phyloP scores from a whole-genome alignment of 331 rosid species.

The Dryas integrifolia region DNA sequence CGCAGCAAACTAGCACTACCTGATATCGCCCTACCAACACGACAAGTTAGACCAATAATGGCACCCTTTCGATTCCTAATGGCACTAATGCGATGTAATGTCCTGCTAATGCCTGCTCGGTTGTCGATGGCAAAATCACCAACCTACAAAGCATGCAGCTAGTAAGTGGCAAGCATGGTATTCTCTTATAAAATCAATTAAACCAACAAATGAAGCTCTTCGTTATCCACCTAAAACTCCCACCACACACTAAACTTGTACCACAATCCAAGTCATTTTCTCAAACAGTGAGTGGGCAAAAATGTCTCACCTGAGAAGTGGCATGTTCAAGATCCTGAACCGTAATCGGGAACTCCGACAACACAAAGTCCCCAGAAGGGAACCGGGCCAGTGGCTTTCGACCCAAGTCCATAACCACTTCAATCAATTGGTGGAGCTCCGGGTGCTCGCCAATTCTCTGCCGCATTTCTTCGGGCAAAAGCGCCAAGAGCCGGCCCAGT shows the following conservation, averaged over 20 bases:
- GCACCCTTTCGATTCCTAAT: conserved; percentile 84
- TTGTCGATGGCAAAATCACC: conserved; percentile 88
- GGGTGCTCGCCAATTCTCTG: conserved; percentile 61
- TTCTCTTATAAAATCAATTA: neutral
- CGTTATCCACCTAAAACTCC: neutral
- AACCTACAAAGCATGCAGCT: conserved; percentile 51
- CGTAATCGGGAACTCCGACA: conserved; percentile 63
- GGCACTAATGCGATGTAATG: conserved; percentile 89
- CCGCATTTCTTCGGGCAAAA: conserved; percentile 83
- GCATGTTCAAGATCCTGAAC: conserved; percentile 73
- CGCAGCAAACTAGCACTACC: conserved; percentile 78
- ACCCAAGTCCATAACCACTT: conserved; percentile 95
- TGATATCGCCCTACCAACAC: conserved; percentile 88
- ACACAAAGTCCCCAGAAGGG: conserved; percentile 75
- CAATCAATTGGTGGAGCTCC: conserved; percentile 64
- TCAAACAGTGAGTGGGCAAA: conserved; percentile 28
- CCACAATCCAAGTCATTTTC: conserved; percentile 3
- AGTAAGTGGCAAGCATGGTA: conserved; percentile 22
- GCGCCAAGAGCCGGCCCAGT: conserved; percentile 61
- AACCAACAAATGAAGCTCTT: neutral
- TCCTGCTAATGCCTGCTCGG: conserved; percentile 95
- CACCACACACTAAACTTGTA: neutral
- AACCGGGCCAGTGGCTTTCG: conserved; percentile 89
- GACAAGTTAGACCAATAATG: conserved; percentile 91
- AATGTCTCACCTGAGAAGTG: conserved; percentile 63